Evolutionary conservation across 31 red algal species (phyloP), one percentile per base, ranked within the genome.

Genomic region (Asparagopsis taxiformis): DNA sequence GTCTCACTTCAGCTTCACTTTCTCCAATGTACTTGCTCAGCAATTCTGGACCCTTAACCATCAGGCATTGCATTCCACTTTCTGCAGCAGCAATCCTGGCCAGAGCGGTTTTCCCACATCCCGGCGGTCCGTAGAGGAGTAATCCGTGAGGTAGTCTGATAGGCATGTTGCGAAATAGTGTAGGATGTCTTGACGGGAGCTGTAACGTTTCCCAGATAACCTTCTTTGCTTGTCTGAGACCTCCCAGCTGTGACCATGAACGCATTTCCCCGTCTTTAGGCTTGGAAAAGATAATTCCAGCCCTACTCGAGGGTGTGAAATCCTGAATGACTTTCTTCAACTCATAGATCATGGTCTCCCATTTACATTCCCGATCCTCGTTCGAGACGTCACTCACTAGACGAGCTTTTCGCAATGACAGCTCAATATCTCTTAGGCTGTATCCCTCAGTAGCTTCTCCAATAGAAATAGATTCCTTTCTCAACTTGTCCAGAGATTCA

Each of bases 21-120:
- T 84, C 82, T 24, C 93, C 93, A 26, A 97, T 83, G 70, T 97
- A 97, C 63, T 93, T 92, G 82, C 79, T 91, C 73, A 97, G 54
- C 5, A 97, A 53, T 59, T 97, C 93, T 31, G 93, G 88, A 29
- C 93, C 93, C 70, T 88, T 89, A 2, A 92, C 75, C 16, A 66
- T 59, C 24, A 97, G 33, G 21, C 70, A 67, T 5, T 83, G 73
- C 71, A 93, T 75, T 13, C 68, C 37, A 51, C 71, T 81, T 53
- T 84, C 75, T 20, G 31, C 34, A 8, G 72, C 81, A 19, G 80
- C 71, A 7, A 67, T 86, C 13, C 61, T 79, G 24, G 79, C 93
- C 8, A 97, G 57, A 44, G 81, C 29, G 11, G 93, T 97, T 68
- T 97, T 97, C 36, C 93, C 93, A 33, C 88, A 92, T 46, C 93